Evolutionary conservation across 225 moss, liverwort and hornwort species (phyloP).

Genomic region (Marchantia paleacea): DNA sequence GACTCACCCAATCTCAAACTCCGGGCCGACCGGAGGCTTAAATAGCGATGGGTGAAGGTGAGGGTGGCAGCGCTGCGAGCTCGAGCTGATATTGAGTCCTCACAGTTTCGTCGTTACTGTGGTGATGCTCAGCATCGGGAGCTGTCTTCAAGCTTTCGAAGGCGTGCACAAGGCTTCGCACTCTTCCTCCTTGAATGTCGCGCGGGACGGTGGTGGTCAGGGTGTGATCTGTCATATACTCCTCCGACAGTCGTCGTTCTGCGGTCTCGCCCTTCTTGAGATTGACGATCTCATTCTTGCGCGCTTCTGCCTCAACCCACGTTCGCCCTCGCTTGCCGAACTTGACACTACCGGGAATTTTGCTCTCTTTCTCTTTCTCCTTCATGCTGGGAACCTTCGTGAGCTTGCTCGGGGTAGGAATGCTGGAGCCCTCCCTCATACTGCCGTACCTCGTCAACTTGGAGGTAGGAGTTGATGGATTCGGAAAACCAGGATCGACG

Average conservation of each 20-base stretch:
- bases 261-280: constrained; percentile 38
- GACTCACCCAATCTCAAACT: background rate
- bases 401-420: constrained; percentile 9
- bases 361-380: constrained; percentile 14
- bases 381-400: background rate
- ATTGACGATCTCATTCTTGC: constrained; percentile 24
- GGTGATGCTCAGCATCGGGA: constrained; percentile 26
- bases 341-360: constrained; percentile 5
- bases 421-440: constrained; percentile 13
- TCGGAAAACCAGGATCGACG: constrained; percentile 18
- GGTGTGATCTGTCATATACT: constrained; percentile 46
- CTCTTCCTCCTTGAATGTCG: constrained; percentile 36
- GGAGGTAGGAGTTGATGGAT: constrained; percentile 5
- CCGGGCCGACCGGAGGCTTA: background rate
- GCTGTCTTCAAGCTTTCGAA: constrained; percentile 42
- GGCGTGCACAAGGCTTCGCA: constrained; percentile 43
- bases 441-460: constrained; percentile 9
- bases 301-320: background rate
- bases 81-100: constrained; percentile 22
- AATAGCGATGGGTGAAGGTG: constrained; percentile 9
- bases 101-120: constrained; percentile 13
- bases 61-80: constrained; percentile 15
- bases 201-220: constrained; percentile 27
- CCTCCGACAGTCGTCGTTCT: constrained; percentile 42
- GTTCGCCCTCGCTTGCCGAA: constrained; percentile 16